Conservation (phyloP, 2,329 filamentous ascomycete genomes). For the Fusarium denticulatum region DNA sequence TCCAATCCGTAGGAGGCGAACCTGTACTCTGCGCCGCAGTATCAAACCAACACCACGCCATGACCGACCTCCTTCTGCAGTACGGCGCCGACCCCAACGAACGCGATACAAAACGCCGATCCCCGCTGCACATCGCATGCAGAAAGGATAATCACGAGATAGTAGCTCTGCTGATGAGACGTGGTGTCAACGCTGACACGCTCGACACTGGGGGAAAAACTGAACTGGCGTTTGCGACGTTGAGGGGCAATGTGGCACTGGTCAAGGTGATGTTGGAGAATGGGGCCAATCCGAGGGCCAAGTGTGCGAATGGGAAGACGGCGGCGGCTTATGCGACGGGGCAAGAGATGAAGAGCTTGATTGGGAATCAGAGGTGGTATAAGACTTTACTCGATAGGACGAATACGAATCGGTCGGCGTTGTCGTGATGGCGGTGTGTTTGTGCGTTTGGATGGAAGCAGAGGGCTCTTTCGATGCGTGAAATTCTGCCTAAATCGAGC, state of each 20-base stretch:
- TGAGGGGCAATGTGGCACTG: background rate
- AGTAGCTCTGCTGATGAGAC: background rate
- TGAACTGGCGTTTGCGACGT: background rate
- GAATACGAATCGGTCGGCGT: background rate
- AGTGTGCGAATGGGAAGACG: slow-evolving; percentile 6
- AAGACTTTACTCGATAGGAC: background rate
- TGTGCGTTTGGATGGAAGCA: background rate
- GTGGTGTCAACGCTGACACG: background rate
- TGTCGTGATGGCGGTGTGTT: rapidly evolving
- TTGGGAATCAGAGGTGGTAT: background rate
- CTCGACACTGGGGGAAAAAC: background rate
- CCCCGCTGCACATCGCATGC: background rate
- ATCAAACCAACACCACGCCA: rapidly evolving
- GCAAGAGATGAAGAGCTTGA: background rate
- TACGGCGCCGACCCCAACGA: background rate
- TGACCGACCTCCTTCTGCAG: rapidly evolving
- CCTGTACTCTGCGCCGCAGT: background rate
- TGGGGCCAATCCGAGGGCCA: background rate
- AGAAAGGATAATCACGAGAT: background rate
- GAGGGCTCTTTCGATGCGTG: background rate
- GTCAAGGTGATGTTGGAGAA: background rate
- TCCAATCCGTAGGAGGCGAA: rapidly evolving
- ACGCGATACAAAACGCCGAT: background rate
- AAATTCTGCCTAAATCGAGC: background rate
- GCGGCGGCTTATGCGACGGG: background rate